Evolutionary conservation across 116 monocot genomes (phyloP).

Genomic region (Trichopus zeylanicus): DNA sequence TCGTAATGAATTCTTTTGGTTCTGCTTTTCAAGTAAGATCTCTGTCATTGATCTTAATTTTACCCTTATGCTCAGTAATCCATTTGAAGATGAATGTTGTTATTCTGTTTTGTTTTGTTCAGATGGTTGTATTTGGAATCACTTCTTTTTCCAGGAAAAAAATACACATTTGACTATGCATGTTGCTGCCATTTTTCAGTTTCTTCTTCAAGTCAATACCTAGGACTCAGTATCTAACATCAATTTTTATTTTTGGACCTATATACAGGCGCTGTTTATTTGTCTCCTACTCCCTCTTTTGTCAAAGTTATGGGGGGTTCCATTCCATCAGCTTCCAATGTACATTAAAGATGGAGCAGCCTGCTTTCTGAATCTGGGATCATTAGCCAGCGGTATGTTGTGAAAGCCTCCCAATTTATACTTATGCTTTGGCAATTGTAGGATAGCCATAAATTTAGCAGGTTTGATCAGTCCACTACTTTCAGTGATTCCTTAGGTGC

Average conservation of each 20-base stretch:
- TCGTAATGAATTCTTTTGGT: constrained; percentile 93
- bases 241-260: constrained; percentile 1
- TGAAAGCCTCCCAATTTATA: background rate
- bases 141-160: no score
- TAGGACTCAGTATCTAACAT: background rate
- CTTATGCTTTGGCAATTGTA: background rate
- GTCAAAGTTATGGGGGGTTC: constrained; percentile 93
- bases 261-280: constrained; percentile 80
- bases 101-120: no score
- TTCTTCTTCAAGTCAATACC: no score
- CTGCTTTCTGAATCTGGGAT: constrained; percentile 88
- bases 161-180: background rate
- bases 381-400: constrained; percentile 54
- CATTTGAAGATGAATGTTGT: no score
- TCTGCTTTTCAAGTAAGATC: constrained; percentile 91
- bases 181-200: background rate
- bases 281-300: constrained; percentile 85
- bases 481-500: no score
- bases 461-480: no score
- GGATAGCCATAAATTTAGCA: no score
- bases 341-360: constrained; percentile 84
- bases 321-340: constrained; percentile 66
- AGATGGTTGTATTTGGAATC: no score
- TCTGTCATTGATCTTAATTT: background rate
- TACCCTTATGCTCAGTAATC: no score